Base-by-base conservation (phyloP, 257 asterid species). In the Salvia hispanica region DNA sequence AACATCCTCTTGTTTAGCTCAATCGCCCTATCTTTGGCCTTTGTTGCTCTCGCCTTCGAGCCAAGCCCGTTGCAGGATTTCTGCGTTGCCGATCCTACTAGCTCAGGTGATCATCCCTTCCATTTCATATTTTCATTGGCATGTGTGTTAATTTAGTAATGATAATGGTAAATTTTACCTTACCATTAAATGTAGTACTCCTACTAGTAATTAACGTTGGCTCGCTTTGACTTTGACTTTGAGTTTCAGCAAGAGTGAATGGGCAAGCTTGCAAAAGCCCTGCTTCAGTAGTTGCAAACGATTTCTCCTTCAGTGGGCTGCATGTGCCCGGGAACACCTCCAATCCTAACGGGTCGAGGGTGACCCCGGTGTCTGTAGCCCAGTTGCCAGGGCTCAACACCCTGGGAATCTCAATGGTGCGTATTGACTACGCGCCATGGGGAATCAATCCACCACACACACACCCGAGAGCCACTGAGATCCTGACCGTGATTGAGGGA, bases 381-480 rank as follows among this genome's bases (percentile, higher is more conserved):
- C 73, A 58, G 6, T 10, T 73, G 21, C 58, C 70, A 1, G 51
- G 70, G 7, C 69, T 71, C 55, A 67, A 67, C 72, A 68, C 77
- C 2, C 76, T 79, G 1, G 80, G 79, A 21, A 55, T 82, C 6
- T 45, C 72, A 0, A 7, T 82, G 13, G 84, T 46, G 9, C 79
- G 84, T 0, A 33, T 39, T 0, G 84, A 79, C 40, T 69, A 66
- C 12, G 80, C 74, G 4, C 76, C 73, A 3, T 28, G 53, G 9
- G 85, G 85, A 9, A n/a, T 76, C 76, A 58, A 56, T 62, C 81
- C 81, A 5, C 85, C 79, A 4, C 88, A 77, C 51, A 36, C 62
- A 9, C 87, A 82, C 58, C 81, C 85, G 1, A 43, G 83, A 5
- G 85, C 79, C 9, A 52, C 83, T 3, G 83, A 82, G 39, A 60